Conservation (phyloP, 208 protist genomes). For the Wallacemonas sp. region DNA sequence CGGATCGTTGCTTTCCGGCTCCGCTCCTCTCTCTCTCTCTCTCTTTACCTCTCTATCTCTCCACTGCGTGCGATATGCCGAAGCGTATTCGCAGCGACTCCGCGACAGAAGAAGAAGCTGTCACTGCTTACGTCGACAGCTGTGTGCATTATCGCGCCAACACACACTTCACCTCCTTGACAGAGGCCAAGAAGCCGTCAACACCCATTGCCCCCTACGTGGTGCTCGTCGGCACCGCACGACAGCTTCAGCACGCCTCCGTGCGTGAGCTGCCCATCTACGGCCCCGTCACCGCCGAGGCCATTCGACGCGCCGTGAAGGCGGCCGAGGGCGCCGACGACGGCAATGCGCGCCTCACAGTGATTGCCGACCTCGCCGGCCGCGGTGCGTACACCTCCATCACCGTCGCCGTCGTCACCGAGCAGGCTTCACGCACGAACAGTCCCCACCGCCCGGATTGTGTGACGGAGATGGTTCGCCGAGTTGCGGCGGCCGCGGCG, state of each 20-base stretch:
- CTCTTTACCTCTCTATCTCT: neutral
- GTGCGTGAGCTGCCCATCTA: constrained; percentile 48
- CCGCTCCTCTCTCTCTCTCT: neutral
- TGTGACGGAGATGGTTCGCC: constrained; percentile 23
- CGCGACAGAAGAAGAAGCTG: constrained; percentile 25
- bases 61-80: neutral
- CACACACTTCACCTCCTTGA: constrained; percentile 47
- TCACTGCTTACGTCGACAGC: constrained; percentile 40
- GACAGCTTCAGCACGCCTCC: constrained; percentile 32
- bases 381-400: constrained; percentile 26
- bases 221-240: constrained; percentile 47
- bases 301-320: constrained; percentile 21
- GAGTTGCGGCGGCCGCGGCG: constrained; percentile 14
- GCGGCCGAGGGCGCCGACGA: constrained; percentile 6
- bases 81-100: constrained; percentile 31
- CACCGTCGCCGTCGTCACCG: constrained; percentile 43
- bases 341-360: constrained; percentile 11
- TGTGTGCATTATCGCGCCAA: constrained; percentile 55
- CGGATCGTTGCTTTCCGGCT: neutral
- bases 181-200: neutral
- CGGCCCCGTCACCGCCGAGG: constrained; percentile 47
- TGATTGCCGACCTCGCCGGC: constrained; percentile 5
- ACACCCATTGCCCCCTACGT: constrained; percentile 27
- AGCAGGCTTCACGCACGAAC: constrained; percentile 59
- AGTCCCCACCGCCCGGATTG: constrained; percentile 62